Evolutionary conservation across 208 protist species (phyloP).

Genomic region (Wallacemonas sp.): DNA sequence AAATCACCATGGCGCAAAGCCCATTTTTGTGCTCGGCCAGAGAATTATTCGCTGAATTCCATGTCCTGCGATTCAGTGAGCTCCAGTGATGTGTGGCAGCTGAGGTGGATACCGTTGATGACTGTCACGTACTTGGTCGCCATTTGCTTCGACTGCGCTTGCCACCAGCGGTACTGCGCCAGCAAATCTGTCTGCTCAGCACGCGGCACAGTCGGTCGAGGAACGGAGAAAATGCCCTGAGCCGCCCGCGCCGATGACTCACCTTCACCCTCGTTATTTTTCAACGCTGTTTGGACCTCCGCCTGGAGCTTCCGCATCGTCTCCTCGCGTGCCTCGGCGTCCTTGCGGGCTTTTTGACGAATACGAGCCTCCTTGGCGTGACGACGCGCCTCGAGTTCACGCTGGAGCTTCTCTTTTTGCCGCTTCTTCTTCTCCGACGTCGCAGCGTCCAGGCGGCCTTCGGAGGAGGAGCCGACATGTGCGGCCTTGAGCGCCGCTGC

Average conservation of each 20-base stretch:
- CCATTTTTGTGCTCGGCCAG: no score
- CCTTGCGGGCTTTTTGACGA: constrained; percentile 28
- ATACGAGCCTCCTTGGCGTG: constrained; percentile 25
- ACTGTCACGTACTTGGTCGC: constrained; percentile 1
- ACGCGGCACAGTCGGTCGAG: constrained; percentile 4
- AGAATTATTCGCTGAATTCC: no score
- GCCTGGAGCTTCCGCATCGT: constrained; percentile 20
- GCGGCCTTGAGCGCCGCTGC: not conserved
- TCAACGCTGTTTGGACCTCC: constrained; percentile 23
- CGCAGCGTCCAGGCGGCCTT: not conserved
- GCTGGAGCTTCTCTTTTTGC: constrained; percentile 20
- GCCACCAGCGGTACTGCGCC: constrained; percentile 4
- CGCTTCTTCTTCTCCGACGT: not conserved
- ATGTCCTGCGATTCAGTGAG: not conserved
- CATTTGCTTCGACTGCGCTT: not conserved
- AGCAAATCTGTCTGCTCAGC: constrained; percentile 21
- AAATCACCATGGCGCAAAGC: no score
- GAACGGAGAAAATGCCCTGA: constrained; percentile 15
- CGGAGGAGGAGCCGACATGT: no score
- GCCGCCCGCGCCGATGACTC: not conserved
- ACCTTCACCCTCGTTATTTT: constrained; percentile 6
- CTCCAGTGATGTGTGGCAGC: not conserved
- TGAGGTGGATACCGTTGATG: not conserved
- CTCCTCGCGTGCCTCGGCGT: constrained; percentile 22
- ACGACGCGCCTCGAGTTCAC: constrained; percentile 25